Percentiles rank a stretch among this genome's conserved stretches.
Conservation (phyloP, 106 monocot genomes). For the Dioscorea zingiberensis region DNA sequence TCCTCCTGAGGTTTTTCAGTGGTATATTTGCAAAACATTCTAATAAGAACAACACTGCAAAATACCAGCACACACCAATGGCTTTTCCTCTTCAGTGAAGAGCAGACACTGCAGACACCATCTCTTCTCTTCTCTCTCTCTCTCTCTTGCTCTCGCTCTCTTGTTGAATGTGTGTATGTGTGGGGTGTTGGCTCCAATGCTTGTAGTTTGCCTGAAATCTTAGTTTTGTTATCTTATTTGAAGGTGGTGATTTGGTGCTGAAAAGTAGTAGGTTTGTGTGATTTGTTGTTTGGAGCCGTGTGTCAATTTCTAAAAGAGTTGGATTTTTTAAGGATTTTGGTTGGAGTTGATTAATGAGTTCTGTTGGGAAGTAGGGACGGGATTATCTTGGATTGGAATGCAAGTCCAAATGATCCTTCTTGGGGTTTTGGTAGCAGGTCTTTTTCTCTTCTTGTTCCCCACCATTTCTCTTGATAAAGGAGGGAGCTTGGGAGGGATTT, state of each 20-base stretch:
- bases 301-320: neutral
- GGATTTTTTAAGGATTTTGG: neutral
- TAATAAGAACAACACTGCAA: neutral
- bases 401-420: constrained; percentile 2
- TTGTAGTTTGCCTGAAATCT: neutral
- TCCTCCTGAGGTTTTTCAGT: no score
- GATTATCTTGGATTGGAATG: constrained; percentile 2
- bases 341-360: neutral
- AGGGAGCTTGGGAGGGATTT: neutral
- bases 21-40: neutral
- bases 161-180: neutral
- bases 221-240: neutral
- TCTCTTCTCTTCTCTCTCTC: neutral
- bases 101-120: neutral
- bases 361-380: neutral
- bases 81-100: neutral
- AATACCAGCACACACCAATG: neutral
- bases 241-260: neutral
- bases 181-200: neutral
- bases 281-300: neutral
- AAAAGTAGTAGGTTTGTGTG: neutral
- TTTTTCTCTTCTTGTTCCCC: neutral
- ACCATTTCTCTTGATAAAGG: neutral
- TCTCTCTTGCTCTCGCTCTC: neutral
- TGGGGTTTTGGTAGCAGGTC: neutral